A percentile compares a stretch with the other conserved stretches of the same genome.
phyloP scores from a whole-genome alignment of 2,329 filamentous ascomycete genomes.

The Seiridium cupressi region DNA sequence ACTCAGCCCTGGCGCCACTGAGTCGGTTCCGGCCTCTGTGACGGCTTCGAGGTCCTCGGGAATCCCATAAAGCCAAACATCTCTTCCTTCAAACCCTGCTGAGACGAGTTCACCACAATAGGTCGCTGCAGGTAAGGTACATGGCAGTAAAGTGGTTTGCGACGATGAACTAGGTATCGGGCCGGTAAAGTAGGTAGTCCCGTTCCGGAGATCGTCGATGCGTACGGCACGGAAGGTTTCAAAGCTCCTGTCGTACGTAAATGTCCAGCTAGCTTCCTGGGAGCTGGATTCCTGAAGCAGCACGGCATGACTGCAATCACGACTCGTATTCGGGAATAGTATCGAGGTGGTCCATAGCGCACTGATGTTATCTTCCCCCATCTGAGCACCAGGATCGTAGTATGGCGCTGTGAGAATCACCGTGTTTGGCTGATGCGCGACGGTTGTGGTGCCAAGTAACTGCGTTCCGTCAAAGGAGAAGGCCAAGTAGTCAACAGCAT shows the following conservation, averaged over 20 bases:
- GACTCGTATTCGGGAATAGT: slow-evolving; percentile 77
- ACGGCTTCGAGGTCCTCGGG: slow-evolving; percentile 69
- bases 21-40: slow-evolving; percentile 38
- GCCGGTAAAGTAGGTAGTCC: slow-evolving; percentile 77
- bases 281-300: slow-evolving; percentile 60
- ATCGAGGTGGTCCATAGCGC: slow-evolving; percentile 85
- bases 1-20: slow-evolving; percentile 23
- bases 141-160: slow-evolving; percentile 62
- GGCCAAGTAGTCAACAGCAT: slow-evolving; percentile 68
- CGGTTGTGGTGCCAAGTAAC: slow-evolving; percentile 71
- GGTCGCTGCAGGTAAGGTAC: slow-evolving; percentile 68
- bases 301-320: slow-evolving; percentile 75
- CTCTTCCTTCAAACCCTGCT: slow-evolving; percentile 68
- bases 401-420: slow-evolving; percentile 79
- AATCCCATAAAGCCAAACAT: slow-evolving; percentile 78
- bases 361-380: slow-evolving; percentile 66
- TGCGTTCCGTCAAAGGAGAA: slow-evolving; percentile 80
- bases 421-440: slow-evolving; percentile 63
- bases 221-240: slow-evolving; percentile 77
- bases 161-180: slow-evolving; percentile 54
- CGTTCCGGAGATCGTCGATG: slow-evolving; percentile 71
- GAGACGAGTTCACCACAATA: slow-evolving; percentile 69
- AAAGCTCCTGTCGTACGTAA: slow-evolving; percentile 74
- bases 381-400: slow-evolving; percentile 67
- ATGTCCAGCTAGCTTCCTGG: slow-evolving; percentile 71